Evolutionary conservation across 495 filamentous ascomycete genomes (phyloP).

Genomic region (Daldinia concentrica): DNA sequence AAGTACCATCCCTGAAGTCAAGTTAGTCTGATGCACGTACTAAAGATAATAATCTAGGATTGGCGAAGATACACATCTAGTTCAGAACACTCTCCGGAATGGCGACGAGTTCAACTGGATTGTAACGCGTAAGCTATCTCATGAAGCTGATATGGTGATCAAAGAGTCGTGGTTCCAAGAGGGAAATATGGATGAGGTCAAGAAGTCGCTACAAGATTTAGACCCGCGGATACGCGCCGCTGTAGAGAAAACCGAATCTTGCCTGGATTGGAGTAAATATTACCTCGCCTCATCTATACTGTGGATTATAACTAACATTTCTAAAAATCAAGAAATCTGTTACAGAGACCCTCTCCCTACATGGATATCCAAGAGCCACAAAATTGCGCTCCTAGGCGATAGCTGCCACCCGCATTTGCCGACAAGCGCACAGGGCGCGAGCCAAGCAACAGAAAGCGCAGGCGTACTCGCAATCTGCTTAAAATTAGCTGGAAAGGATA

Average conservation of each 20-base stretch:
- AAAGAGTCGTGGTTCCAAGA: slow-evolving; percentile 62
- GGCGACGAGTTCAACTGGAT: slow-evolving; percentile 65
- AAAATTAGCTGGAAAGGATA: slow-evolving; percentile 54
- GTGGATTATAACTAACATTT: neutral
- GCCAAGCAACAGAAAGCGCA: slow-evolving; percentile 60
- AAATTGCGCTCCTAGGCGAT: slow-evolving; percentile 58
- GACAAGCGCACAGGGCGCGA: slow-evolving; percentile 60
- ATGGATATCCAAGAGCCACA: slow-evolving; percentile 58
- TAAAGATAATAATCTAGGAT: slow-evolving; percentile 42
- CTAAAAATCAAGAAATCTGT: slow-evolving; percentile 49
- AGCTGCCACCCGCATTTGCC: slow-evolving; percentile 60
- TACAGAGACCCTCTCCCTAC: slow-evolving; percentile 59
- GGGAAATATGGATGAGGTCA: slow-evolving; percentile 59
- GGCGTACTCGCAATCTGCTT: slow-evolving; percentile 58
- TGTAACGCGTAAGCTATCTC: slow-evolving; percentile 54
- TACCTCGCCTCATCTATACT: neutral
- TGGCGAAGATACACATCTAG: slow-evolving; percentile 58
- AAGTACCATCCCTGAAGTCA: neutral
- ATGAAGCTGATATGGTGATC: slow-evolving; percentile 57
- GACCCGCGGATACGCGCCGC: slow-evolving; percentile 58
- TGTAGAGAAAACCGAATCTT: slow-evolving; percentile 58
- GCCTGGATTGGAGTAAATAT: slow-evolving; percentile 55
- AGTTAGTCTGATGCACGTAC: neutral
- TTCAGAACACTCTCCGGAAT: slow-evolving; percentile 59
- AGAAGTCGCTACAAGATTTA: slow-evolving; percentile 44